Evolutionary conservation across 768 basidiomycete species (phyloP), one percentile per base, ranked within the genome.

Genomic region (Boletus tylopilopsis): DNA sequence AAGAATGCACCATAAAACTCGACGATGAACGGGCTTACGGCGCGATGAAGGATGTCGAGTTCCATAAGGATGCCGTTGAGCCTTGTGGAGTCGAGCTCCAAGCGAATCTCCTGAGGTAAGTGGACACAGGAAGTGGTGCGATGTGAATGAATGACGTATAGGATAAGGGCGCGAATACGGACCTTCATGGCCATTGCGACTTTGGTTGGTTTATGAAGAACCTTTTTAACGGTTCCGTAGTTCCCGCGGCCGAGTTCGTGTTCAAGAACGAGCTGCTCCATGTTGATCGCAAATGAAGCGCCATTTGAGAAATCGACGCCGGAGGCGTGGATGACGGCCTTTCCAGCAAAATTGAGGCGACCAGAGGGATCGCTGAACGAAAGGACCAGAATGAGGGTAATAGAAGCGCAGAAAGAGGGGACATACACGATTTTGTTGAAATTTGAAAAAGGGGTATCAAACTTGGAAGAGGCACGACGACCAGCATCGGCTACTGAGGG

Each of bases 171-270:
- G 21, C 2, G 13, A 32, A 16, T 10, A 62, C 74, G 42, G 45
- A 94, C 95, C 85, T 99, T 99, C 93, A 98, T 95, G 12, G 95
- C 95, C 94, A 99, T 97, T 50, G 80, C 80, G 38, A 97, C 92
- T 46, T 94, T 94, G 9, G 92, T 97, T 5, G 94, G 94, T 52
- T 81, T 89, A 65, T 98, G 95, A 30, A 92, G 73, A 1, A 97
- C 95, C 67, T 89, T 91, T 75, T 94, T 94, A 5, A 99, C 96
- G 2, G 94, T 95, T 36, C 96, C 96, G 62, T 98, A 98, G 68
- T 96, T 96, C 29, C 96, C 96, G 61, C 85, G 85, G 29, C 96
- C 96, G 45, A 98, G 80, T 68, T 98, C 96, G 62, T 97, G 94
- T 51, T 88, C 77, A 49, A 98, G 78, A 50, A 89, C 79, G 48